phyloP scores from a whole-genome alignment of 2,329 filamentous ascomycete genomes.

The Penicillium polonicum region DNA sequence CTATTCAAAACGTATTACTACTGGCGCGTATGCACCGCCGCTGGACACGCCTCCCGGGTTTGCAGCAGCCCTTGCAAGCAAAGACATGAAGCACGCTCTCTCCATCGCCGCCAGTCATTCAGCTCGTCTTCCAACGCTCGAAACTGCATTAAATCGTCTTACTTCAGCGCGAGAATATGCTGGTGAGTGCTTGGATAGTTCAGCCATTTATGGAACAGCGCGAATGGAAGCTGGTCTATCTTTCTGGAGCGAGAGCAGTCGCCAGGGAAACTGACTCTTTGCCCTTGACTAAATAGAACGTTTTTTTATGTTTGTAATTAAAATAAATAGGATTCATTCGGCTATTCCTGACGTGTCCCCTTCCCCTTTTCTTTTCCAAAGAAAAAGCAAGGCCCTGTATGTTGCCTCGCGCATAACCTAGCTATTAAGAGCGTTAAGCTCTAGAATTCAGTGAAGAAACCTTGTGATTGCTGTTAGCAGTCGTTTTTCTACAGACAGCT shows the following conservation, averaged over 20 bases:
- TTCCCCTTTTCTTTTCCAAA: too few species aligned
- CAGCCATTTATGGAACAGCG: constrained; percentile 15
- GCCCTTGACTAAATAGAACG: not conserved
- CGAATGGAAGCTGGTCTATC: constrained; percentile 12
- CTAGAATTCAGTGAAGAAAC: not conserved
- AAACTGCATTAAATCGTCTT: constrained; percentile 12
- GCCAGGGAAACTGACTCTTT: constrained; percentile 10
- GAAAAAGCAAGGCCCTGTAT: not conserved
- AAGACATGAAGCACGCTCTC: constrained; percentile 18
- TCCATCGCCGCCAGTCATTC: constrained; percentile 7
- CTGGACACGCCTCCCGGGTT: constrained; percentile 15
- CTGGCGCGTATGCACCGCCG: constrained; percentile 19
- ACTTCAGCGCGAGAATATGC: constrained; percentile 13
- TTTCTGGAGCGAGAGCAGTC: constrained; percentile 16
- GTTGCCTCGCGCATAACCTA: not conserved
- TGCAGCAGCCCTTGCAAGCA: constrained; percentile 16
- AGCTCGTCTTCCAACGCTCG: constrained; percentile 8
- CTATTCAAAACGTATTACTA: constrained; percentile 21
- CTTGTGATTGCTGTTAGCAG: not conserved
- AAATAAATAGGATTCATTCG: not conserved
- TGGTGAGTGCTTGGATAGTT: constrained; percentile 17
- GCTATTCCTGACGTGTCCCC: not conserved
- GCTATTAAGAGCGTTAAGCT: not conserved
- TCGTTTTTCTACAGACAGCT: not conserved
- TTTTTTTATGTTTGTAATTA: not conserved